Base-by-base conservation (phyloP, 1,284 basidiomycete species). In the Sporisorium graminicola region DNA sequence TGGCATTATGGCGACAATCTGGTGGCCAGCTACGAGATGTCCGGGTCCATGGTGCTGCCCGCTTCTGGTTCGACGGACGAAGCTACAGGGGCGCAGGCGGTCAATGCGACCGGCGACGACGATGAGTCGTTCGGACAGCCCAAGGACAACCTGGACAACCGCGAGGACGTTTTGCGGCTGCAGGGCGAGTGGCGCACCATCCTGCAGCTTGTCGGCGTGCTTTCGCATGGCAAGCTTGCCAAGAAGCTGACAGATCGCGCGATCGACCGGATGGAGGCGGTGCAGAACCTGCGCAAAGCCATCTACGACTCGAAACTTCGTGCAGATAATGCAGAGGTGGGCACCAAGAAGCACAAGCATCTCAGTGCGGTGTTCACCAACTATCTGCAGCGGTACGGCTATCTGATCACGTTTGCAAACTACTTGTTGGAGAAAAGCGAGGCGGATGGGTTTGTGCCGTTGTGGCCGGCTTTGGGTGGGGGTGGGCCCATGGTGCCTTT, bases 151-250 rank as follows among this genome's bases (percentile, higher is more conserved):
- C 64, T 71, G 61, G 85, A 86, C 63, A 80, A 82, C 16, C 75
- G 83, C 22, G 85, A 86, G 42, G 80, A 85, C 13, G 83, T 86
- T 44, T 80, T 86, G 13, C 85, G 79, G 58, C 65, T 85, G 26
- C 43, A 81, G 92, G 96, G 96, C 54, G 96, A 99, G 84, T 99
- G 98, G 88, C 98, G 98, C 87, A 93, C 92, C 3, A 98, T 99
- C 67, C 87, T 99, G 47, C 94, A 97, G 80, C 91, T 99, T 51
- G 93, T 97, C 52, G 92, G 93, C 16, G 92, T 97, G 5, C 89
- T 97, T 92, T 92, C 92, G 14, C 90, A 93, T 78, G 94, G 94
- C 24, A 94, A 95, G 87, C 88, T 92, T 20, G 97, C 97, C n/a
- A 99, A 99, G 86, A 90, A 91, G 52, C 86, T 99, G 65, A 92